Conservation (phyloP, 1,139 yeast genomes). For the Geotrichum carabidarum region DNA sequence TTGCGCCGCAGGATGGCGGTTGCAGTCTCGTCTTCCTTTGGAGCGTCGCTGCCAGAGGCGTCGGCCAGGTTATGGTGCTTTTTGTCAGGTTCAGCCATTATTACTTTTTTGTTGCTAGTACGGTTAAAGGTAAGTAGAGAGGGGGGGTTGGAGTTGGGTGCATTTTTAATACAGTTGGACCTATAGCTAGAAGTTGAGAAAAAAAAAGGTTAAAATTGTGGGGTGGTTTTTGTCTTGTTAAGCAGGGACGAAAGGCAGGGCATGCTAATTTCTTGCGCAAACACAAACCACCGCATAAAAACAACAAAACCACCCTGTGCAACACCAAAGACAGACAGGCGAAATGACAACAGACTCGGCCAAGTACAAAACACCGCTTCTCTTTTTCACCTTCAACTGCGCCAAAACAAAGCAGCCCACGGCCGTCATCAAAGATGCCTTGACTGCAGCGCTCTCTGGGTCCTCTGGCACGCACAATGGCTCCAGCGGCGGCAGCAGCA, state of each 20-base stretch:
- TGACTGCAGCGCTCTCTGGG: constrained; percentile 1
- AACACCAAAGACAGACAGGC: background rate
- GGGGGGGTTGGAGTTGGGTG: too few species aligned
- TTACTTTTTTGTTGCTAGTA: background rate
- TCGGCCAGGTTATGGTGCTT: constrained; percentile 39
- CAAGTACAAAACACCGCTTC: constrained; percentile 1
- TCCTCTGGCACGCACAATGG: background rate
- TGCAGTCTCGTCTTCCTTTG: constrained; percentile 79
- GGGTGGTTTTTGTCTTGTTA: too few species aligned
- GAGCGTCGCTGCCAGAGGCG: constrained; percentile 51
- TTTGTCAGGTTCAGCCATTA: constrained; percentile 13
- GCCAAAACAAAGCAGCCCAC: constrained; percentile 18
- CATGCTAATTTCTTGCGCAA: too few species aligned
- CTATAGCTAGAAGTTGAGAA: too few species aligned
- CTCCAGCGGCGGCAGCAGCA: background rate
- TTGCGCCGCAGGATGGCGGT: constrained; percentile 95
- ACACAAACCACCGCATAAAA: background rate
- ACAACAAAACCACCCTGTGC: background rate
- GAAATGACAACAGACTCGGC: background rate
- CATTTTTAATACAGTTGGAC: too few species aligned
- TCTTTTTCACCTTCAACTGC: constrained; percentile 32
- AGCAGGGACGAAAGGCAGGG: too few species aligned
- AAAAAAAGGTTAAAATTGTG: too few species aligned
- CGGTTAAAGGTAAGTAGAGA: too few species aligned
- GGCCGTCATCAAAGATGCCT: constrained; percentile 26